A percentile compares a stretch with the other conserved stretches of the same genome.
Conservation (phyloP, 805 yeast species). For the Cyberlindnera veronae region DNA sequence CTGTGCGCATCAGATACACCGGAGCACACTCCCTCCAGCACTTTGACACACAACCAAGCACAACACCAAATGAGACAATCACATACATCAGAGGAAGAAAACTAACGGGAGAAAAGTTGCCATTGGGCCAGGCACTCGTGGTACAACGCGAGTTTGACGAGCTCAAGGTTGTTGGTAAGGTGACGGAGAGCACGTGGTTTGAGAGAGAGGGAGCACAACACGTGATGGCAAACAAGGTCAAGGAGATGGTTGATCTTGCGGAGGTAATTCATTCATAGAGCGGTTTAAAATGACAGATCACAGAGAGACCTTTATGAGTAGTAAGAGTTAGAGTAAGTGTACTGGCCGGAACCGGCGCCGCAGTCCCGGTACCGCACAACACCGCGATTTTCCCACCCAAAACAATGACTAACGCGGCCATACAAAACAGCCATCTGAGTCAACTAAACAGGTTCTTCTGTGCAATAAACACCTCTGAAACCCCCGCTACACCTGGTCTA, state of each 20-base stretch:
- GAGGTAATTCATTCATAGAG: too few relatives aligned
- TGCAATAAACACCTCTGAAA: too few relatives aligned
- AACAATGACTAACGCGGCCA: neutral
- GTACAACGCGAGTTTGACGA: constrained; percentile 23
- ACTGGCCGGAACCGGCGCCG: too few relatives aligned
- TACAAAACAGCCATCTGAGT: too few relatives aligned
- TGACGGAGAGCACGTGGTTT: constrained; percentile 27
- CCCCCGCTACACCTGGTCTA: too few relatives aligned
- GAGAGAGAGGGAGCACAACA: constrained; percentile 37
- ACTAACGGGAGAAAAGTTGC: constrained; percentile 26
- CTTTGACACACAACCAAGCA: constrained; percentile 1
- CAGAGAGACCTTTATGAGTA: too few relatives aligned
- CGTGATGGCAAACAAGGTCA: constrained; percentile 25
- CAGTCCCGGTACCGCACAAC: neutral
- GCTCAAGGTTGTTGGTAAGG: constrained; percentile 13
- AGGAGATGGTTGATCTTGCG: constrained; percentile 29
- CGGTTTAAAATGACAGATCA: too few relatives aligned
- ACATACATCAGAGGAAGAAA: constrained; percentile 36
- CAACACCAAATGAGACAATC: constrained; percentile 11
- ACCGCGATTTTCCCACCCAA: neutral
- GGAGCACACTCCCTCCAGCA: constrained; percentile 14
- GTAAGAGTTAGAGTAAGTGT: too few relatives aligned
- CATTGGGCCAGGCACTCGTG: constrained; percentile 18
- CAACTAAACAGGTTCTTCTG: too few relatives aligned
- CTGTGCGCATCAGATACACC: constrained; percentile 17